Percentiles rank a stretch among this genome's conserved stretches.
These are phyloP conservation scores for Telfairia occidentalis DNA, from an alignment of 331 rosid genomes.

Conservation along the genomic window DNA sequence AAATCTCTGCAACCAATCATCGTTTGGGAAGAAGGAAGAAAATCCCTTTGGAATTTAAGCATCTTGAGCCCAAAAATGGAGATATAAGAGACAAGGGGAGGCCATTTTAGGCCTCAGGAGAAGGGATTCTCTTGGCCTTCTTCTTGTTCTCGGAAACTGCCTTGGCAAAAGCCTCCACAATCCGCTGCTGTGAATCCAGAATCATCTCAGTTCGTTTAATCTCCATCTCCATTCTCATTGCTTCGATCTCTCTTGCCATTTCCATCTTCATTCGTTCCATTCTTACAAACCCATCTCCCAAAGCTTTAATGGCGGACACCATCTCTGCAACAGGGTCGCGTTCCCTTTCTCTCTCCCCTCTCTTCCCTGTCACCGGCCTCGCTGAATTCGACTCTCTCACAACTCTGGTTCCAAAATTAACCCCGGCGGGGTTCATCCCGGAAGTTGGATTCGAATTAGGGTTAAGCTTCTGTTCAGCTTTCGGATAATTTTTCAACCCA, in stretches of 20 bases:
- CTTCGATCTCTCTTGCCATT: conserved; percentile 84
- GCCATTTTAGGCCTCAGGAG: conserved; percentile 36
- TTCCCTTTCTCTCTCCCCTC: conserved; percentile 36
- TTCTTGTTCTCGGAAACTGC: conserved; percentile 60
- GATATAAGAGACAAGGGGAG: neutral
- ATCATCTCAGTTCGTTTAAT: conserved; percentile 89
- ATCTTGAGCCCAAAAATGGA: neutral
- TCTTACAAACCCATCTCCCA: conserved; percentile 87
- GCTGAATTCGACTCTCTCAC: conserved; percentile 30
- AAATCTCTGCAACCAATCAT: neutral
- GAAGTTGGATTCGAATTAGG: conserved; percentile 24
- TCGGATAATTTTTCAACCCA: conserved; percentile 35
- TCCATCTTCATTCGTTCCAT: conserved; percentile 95
- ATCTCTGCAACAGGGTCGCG: conserved; percentile 62
- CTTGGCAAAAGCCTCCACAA: conserved; percentile 76
- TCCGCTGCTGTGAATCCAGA: conserved; percentile 72
- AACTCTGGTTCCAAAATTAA: conserved; percentile 31
- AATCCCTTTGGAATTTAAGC: neutral
- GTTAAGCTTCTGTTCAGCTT: conserved; percentile 30
- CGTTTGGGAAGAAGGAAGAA: neutral
- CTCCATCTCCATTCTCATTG: conserved; percentile 86
- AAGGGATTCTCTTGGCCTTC: conserved; percentile 42
- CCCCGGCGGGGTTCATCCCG: conserved; percentile 19
- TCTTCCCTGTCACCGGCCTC: conserved; percentile 32
- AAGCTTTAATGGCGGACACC: conserved; percentile 63